A percentile compares a stretch with the other conserved stretches of the same genome.
Evolutionary conservation across 495 filamentous ascomycete genomes (phyloP).

Genomic region (Penicillium maclennaniae): DNA sequence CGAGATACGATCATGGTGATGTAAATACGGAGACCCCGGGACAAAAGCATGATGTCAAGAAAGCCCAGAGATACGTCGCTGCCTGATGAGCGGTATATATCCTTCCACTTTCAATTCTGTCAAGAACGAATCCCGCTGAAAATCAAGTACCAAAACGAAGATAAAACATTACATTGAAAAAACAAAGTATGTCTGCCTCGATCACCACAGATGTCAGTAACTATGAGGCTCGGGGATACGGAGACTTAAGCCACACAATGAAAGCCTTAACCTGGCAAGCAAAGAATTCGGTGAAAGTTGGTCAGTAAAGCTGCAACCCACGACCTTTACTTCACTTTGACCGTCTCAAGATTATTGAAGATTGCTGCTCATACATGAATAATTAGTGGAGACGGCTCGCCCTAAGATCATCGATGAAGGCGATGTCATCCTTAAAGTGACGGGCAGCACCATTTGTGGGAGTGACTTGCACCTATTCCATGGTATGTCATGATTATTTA

Average conservation of each 20-base stretch:
- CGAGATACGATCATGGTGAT: not conserved
- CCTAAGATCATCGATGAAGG: constrained; percentile 63
- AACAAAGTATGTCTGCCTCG: constrained; percentile 5
- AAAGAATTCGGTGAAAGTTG: constrained; percentile 19
- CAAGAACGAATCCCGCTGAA: not conserved
- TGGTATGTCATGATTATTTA: constrained; percentile 20
- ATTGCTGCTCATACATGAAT: constrained; percentile 9
- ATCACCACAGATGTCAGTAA: constrained; percentile 14
- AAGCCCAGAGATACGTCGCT: constrained; percentile 1
- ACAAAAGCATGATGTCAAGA: constrained; percentile 4
- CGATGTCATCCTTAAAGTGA: constrained; percentile 77
- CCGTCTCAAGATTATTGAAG: not conserved
- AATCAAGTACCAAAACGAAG: constrained; percentile 1
- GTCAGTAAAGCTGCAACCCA: constrained; percentile 9
- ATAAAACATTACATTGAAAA: constrained; percentile 3
- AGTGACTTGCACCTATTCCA: constrained; percentile 75
- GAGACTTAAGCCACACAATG: constrained; percentile 9
- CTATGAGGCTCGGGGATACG: constrained; percentile 7
- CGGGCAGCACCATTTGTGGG: constrained; percentile 76
- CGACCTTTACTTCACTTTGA: constrained; percentile 2
- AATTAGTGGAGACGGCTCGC: constrained; percentile 50
- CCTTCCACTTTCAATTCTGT: not conserved
- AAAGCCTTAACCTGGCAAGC: constrained; percentile 20
- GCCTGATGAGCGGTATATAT: constrained; percentile 1
- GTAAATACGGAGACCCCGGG: constrained; percentile 4